Conservation (phyloP, 1,139 yeast species). For the Yamadazyma pseudoaaseri region DNA sequence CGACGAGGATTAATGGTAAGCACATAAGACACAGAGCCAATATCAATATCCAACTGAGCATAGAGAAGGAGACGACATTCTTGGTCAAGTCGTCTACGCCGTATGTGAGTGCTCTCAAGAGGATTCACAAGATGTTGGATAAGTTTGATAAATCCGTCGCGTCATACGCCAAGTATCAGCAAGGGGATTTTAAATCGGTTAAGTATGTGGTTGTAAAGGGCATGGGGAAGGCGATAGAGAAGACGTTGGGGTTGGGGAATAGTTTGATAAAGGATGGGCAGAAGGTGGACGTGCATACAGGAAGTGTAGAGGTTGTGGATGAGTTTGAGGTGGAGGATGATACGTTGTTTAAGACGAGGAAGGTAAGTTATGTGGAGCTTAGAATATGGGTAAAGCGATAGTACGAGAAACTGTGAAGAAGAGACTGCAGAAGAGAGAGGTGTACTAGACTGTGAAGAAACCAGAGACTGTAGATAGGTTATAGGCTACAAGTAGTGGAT, state of each 20-base stretch:
- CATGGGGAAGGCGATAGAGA: slow-evolving; percentile 66
- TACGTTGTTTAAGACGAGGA: slow-evolving; percentile 45
- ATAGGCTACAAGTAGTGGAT: not conserved
- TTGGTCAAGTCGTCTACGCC: slow-evolving; percentile 62
- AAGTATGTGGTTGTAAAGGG: slow-evolving; percentile 56
- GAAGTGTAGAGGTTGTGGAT: slow-evolving; percentile 61
- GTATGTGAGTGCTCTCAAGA: slow-evolving; percentile 59
- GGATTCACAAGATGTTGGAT: slow-evolving; percentile 47
- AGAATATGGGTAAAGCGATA: slow-evolving; percentile 43
- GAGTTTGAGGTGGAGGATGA: slow-evolving; percentile 48
- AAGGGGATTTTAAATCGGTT: slow-evolving; percentile 37
- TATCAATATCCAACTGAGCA: slow-evolving; percentile 24
- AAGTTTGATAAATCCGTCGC: slow-evolving; percentile 31
- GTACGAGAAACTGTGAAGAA: too few relatives aligned
- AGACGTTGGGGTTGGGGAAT: slow-evolving; percentile 45
- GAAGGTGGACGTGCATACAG: slow-evolving; percentile 55
- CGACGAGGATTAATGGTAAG: slow-evolving; percentile 23
- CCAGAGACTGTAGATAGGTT: too few relatives aligned
- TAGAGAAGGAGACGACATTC: slow-evolving; percentile 47
- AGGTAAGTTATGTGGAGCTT: slow-evolving; percentile 59
- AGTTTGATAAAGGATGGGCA: slow-evolving; percentile 45
- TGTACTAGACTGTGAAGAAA: too few relatives aligned
- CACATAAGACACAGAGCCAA: slow-evolving; percentile 50
- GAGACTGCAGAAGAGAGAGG: too few relatives aligned
- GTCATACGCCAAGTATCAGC: slow-evolving; percentile 28